A percentile compares a stretch with the other conserved stretches of the same genome.
Conservation (phyloP, 129 eudicot species). For the carrot (Daucus carota) region DH1_v3.0 NC_030384.2:37431001-37431500, state of each 20-base stretch:
- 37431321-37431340: conserved; percentile 38
- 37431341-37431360: conserved; percentile 32
- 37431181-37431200: conserved; percentile 29
- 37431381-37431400: conserved; percentile 39
- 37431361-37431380: conserved; percentile 38
- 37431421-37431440: conserved; percentile 37
- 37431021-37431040: background rate
- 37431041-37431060: background rate
- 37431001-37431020: background rate
- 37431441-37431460: conserved; percentile 33
- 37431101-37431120: too few species aligned
- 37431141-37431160: too few species aligned
- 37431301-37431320: conserved; percentile 32
- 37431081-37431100: too few species aligned
- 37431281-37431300: conserved; percentile 33
- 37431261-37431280: conserved; percentile 42
- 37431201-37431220: conserved; percentile 38
- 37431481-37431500: conserved; percentile 31
- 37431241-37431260: conserved; percentile 42
- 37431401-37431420: conserved; percentile 28
- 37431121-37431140: background rate
- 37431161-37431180: conserved; percentile 41
- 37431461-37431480: conserved; percentile 34
- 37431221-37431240: conserved; percentile 42
- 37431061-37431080: background rate